A percentile compares a stretch with the other conserved stretches of the same genome.
Conservation (phyloP, 1,139 yeast genomes). For the Debaryomyces robertsiae region DNA sequence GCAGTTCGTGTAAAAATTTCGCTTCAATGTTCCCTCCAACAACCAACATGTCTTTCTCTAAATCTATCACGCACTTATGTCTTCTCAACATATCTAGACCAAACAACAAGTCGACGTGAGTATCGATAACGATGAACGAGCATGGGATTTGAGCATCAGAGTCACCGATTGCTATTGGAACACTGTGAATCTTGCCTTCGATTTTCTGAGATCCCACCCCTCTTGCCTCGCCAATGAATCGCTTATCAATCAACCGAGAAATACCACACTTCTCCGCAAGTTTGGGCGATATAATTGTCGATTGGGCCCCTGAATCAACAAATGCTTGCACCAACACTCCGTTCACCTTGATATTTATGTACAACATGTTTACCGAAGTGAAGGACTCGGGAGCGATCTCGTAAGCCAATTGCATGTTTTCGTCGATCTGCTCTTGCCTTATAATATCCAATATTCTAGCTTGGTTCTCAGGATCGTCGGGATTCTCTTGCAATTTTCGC, state of each 20-base stretch:
- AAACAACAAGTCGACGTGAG: constrained; percentile 65
- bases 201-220: constrained; percentile 89
- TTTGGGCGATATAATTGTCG: constrained; percentile 76
- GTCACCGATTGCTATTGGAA: constrained; percentile 77
- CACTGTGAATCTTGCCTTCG: constrained; percentile 84
- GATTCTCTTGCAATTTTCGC: constrained; percentile 54
- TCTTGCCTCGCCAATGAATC: constrained; percentile 79
- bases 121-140: constrained; percentile 78
- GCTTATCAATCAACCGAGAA: constrained; percentile 71
- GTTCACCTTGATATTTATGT: constrained; percentile 74
- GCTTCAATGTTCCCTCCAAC: constrained; percentile 73
- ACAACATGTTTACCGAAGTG: constrained; percentile 80
- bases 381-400: constrained; percentile 92
- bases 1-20: constrained; percentile 71
- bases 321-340: constrained; percentile 85
- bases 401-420: constrained; percentile 74
- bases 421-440: constrained; percentile 73
- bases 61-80: constrained; percentile 81
- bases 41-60: constrained; percentile 63
- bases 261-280: constrained; percentile 77
- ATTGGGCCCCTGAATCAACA: constrained; percentile 96
- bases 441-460: constrained; percentile 67
- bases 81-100: constrained; percentile 85
- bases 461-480: constrained; percentile 76
- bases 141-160: constrained; percentile 61